phyloP scores from a whole-genome alignment of 495 filamentous ascomycete species.

The Lophiotrema nucula region DNA sequence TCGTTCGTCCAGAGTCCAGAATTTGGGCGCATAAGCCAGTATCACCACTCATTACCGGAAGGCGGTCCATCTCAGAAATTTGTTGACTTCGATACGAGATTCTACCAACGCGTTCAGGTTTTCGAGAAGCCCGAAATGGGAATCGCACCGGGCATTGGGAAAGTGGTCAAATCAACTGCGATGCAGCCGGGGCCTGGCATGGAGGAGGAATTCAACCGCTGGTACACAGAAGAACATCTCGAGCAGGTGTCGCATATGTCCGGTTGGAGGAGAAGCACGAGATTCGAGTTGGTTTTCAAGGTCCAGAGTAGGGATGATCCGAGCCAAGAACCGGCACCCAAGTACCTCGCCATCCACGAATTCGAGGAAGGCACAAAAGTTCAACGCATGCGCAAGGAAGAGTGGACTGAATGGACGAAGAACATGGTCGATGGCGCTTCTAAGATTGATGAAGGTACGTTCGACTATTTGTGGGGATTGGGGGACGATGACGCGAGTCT shows the following conservation, averaged over 20 bases:
- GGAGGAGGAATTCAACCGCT: conserved; percentile 26
- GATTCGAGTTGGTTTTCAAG: conserved; percentile 27
- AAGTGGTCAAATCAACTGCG: conserved; percentile 22
- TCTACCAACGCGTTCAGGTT: conserved; percentile 25
- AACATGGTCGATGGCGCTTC: conserved; percentile 12
- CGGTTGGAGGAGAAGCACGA: conserved; percentile 24
- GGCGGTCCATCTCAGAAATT: conserved; percentile 24
- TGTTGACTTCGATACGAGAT: conserved; percentile 34
- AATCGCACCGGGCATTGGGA: conserved; percentile 17
- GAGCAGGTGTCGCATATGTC: conserved; percentile 20
- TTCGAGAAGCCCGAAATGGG: conserved; percentile 13
- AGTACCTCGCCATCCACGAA: conserved; percentile 25
- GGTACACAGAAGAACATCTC: conserved; percentile 31
- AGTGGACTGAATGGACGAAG: conserved; percentile 26
- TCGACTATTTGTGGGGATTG: conserved; percentile 12
- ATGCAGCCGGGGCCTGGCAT: conserved; percentile 24
- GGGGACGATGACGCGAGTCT: neutral
- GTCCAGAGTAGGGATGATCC: conserved; percentile 15
- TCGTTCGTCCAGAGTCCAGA: conserved; percentile 28
- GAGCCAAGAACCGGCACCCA: conserved; percentile 10
- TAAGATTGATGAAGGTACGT: conserved; percentile 15
- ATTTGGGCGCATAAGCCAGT: conserved; percentile 26
- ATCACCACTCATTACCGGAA: conserved; percentile 24
- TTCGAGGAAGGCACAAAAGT: conserved; percentile 20
- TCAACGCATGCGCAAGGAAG: neutral